A percentile compares a stretch with the other conserved stretches of the same genome.
phyloP scores from a whole-genome alignment of 441 rosid genomes.

The Sinapis alba region DNA sequence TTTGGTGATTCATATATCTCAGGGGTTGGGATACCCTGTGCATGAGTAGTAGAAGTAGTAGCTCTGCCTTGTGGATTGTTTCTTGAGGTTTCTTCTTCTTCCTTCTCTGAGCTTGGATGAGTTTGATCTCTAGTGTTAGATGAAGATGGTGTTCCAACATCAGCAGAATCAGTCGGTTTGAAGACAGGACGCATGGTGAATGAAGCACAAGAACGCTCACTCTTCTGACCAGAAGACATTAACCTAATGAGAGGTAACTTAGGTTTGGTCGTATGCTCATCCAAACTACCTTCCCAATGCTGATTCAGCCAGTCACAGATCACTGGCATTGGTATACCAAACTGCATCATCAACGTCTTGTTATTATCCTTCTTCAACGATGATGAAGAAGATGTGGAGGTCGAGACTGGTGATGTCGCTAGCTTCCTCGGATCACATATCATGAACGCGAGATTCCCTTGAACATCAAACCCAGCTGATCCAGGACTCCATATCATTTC shows the following conservation, averaged over 20 bases:
- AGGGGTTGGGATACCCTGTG: constrained; percentile 86
- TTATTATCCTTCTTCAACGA: constrained; percentile 49
- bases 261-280: constrained; percentile 76
- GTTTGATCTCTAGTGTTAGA: constrained; percentile 51
- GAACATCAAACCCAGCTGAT: constrained; percentile 93
- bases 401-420: constrained; percentile 83
- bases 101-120: constrained; percentile 40
- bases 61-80: constrained; percentile 45
- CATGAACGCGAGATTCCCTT: constrained; percentile 96
- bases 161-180: constrained; percentile 59
- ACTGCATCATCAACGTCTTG: constrained; percentile 71
- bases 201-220: constrained; percentile 85
- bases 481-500: constrained; percentile 85
- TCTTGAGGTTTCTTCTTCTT: constrained; percentile 56
- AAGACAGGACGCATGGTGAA: constrained; percentile 83
- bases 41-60: constrained; percentile 43
- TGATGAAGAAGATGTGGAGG: constrained; percentile 69
- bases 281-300: constrained; percentile 98
- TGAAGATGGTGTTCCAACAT: constrained; percentile 70
- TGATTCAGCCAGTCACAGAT: constrained; percentile 95
- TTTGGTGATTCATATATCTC: constrained; percentile 85
- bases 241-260: constrained; percentile 82
- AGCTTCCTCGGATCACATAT: constrained; percentile 95
- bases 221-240: constrained; percentile 90
- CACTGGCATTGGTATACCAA: constrained; percentile 90